Conservation (phyloP, 1,284 basidiomycete species). For the Sphaerobolus stellatus region DNA sequence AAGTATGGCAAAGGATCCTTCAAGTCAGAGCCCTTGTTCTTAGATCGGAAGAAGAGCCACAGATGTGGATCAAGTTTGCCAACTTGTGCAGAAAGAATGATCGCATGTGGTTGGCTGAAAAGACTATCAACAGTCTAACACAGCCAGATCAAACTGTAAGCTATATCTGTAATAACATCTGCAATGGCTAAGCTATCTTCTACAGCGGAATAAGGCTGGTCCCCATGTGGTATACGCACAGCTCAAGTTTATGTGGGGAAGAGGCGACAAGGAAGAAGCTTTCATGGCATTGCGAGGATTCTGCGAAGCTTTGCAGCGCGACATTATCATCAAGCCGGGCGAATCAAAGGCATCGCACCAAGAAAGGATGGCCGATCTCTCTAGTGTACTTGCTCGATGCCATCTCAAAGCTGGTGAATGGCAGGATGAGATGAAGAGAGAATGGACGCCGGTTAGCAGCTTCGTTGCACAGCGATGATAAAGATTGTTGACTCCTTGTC, state of each 20-base stretch:
- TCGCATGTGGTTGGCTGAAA: constrained; percentile 88
- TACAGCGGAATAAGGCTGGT: constrained; percentile 74
- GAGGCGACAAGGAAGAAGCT: constrained; percentile 75
- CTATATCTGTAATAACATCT: constrained; percentile 3
- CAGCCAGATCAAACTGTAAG: constrained; percentile 19
- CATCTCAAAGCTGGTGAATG: constrained; percentile 97
- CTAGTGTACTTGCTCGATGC: constrained; percentile 90
- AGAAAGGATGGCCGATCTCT: constrained; percentile 70
- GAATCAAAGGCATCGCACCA: constrained; percentile 51
- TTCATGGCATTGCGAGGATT: constrained; percentile 87
- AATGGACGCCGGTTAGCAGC: constrained; percentile 71
- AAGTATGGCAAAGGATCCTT: constrained; percentile 98
- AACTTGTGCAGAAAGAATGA: constrained; percentile 87
- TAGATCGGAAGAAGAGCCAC: constrained; percentile 90
- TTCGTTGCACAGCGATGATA: constrained; percentile 3
- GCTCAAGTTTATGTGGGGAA: constrained; percentile 96
- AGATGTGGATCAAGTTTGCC: constrained; percentile 97
- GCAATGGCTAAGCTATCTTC: constrained; percentile 39
- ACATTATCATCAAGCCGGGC: constrained; percentile 62
- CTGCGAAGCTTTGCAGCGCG: constrained; percentile 71
- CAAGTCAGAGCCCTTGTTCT: constrained; percentile 95
- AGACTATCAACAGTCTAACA: constrained; percentile 88
- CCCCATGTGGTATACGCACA: constrained; percentile 98
- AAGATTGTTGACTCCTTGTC: constrained; percentile 44
- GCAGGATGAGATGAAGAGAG: constrained; percentile 80